Evolutionary conservation across 176 grass and related monocot genomes (phyloP), one percentile per base, ranked within the genome.

Genomic region (Saccharum spontaneum): DNA sequence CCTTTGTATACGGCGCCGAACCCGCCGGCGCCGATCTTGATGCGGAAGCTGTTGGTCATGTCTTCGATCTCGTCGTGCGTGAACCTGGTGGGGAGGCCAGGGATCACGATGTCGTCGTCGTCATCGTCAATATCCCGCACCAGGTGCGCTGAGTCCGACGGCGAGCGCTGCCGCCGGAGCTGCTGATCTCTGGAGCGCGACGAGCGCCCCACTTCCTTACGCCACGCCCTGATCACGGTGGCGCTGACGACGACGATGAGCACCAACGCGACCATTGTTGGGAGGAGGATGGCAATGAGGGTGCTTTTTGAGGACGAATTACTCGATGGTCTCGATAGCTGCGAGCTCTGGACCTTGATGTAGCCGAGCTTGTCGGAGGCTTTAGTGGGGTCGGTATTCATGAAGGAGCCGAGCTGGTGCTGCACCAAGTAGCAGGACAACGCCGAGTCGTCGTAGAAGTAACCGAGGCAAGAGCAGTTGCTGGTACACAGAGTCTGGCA

Each of bases 1-100:
- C 94, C 94, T 41, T 86, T 97, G 89, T 97, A 97, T 71, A 97
- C 94, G 22, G 87, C 70, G 34, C 91, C 94, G 62, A 93, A 97
- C 46, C 91, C 94, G 3, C 94, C 94, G 26, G 91, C 77, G 28
- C 94, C 91, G 37, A 97, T 97, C 84, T 89, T 91, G 63, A 83
- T 44, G 23, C 74, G 85, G 84, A 84, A 97, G 62, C 84, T 82
- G 54, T 89, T 87, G 83, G 94, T 97, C 38, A 91, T 81, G 16
- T 75, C 84, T 67, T 94, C 89, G 61, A 97, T 84, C 79, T 94
- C 87, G 2, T 75, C 71, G 54, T 93, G 84, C 17, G 73, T 94
- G 89, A 94, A 97, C 62, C 85, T 34, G 39, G 84, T 94, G 0
- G 94, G 94, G 22, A 97, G 94, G 63, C 94, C 91, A 0, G 91